phyloP scores from a whole-genome alignment of 1,284 basidiomycete species.

The Meira nashicola region DNA sequence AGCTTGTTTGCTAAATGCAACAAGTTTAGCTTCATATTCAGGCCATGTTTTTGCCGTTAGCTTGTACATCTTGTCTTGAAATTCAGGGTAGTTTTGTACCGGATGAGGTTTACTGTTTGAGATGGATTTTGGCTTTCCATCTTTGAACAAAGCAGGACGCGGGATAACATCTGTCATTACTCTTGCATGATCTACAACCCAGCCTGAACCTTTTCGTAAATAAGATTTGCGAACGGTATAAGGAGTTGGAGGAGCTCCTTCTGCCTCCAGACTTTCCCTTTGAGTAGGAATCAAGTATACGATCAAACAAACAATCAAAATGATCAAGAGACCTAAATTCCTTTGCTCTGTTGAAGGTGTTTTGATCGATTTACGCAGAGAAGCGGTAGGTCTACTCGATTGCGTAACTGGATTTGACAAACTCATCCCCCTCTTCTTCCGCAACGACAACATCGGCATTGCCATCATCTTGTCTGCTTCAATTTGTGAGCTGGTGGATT shows the following conservation, averaged over 20 bases:
- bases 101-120: conserved; percentile 7
- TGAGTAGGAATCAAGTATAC: conserved; percentile 3
- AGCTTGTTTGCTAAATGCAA: not conserved
- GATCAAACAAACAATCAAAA: not conserved
- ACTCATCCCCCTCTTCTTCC: too few relatives aligned
- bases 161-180: not conserved
- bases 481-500: too few relatives aligned
- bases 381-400: too few relatives aligned
- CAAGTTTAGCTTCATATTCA: conserved; percentile 1
- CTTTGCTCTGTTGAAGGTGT: not conserved
- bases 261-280: not conserved
- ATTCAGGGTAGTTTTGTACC: not conserved
- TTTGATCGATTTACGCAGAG: too few relatives aligned
- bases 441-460: too few relatives aligned
- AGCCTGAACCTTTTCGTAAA: conserved; percentile 1
- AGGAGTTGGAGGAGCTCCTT: not conserved
- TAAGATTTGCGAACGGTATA: not conserved
- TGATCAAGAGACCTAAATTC: not conserved
- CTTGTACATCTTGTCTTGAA: conserved; percentile 4
- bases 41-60: not conserved
- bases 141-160: not conserved
- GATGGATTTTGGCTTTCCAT: not conserved
- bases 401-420: too few relatives aligned
- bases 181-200: not conserved
- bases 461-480: too few relatives aligned